phyloP scores from a whole-genome alignment of 495 filamentous ascomycete genomes.

The Xylaria bambusicola region DNA sequence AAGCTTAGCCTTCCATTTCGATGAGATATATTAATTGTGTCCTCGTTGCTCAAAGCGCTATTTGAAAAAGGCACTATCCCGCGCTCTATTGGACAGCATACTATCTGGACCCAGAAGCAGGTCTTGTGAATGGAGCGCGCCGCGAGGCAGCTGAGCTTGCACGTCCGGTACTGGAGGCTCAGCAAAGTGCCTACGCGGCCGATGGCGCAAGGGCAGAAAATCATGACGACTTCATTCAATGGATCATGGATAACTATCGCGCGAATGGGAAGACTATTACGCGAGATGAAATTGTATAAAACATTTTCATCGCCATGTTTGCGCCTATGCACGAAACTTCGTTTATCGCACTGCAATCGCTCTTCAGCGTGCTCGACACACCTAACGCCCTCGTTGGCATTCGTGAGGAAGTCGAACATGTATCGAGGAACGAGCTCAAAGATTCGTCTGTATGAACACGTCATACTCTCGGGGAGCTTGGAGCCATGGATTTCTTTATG shows the following conservation, averaged over 20 bases:
- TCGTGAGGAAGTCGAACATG: conserved; percentile 13
- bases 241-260: conserved; percentile 13
- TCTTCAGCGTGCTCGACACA: conserved; percentile 16
- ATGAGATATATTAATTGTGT: conserved; percentile 13
- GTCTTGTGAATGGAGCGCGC: conserved; percentile 9
- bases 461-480: conserved; percentile 14
- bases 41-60: conserved; percentile 11
- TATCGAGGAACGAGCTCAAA: conserved; percentile 8
- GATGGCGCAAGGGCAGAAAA: conserved; percentile 12
- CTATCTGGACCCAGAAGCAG: conserved; percentile 15
- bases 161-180: conserved; percentile 12
- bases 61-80: conserved; percentile 12
- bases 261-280: conserved; percentile 13
- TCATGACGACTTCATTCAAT: conserved; percentile 18
- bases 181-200: conserved; percentile 7
- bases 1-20: conserved; percentile 15
- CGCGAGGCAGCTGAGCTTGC: conserved; percentile 10
- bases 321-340: conserved; percentile 13
- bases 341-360: conserved; percentile 14
- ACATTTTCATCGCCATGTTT: conserved; percentile 18
- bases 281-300: conserved; percentile 10
- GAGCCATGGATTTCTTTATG: conserved; percentile 17
- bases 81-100: conserved; percentile 13
- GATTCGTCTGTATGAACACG: conserved; percentile 12
- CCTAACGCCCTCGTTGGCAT: conserved; percentile 3